Conservation (phyloP, 2,329 filamentous ascomycete species). For the Penicillium janthinellum region DNA sequence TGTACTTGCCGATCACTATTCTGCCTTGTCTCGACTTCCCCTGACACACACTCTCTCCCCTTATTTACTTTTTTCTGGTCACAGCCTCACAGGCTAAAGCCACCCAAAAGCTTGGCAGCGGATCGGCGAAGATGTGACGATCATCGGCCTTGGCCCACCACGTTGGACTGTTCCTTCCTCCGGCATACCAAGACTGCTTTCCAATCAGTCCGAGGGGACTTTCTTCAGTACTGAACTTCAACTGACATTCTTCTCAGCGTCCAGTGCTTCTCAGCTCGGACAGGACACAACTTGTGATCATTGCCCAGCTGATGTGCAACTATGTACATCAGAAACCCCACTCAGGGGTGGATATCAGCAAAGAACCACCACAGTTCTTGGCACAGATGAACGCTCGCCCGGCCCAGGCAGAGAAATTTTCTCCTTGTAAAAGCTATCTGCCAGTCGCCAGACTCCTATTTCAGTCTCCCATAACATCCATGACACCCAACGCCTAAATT, state of each 20-base stretch:
- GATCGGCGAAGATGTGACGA: slow-evolving; percentile 34
- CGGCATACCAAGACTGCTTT: background rate
- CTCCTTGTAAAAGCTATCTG: background rate
- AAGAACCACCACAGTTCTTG: slow-evolving; percentile 14
- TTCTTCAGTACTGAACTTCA: background rate
- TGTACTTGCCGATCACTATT: background rate
- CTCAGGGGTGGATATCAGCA: background rate
- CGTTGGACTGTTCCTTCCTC: slow-evolving; percentile 13
- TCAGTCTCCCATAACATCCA: background rate
- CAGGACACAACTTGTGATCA: background rate
- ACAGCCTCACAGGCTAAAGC: slow-evolving; percentile 21
- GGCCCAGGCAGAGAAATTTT: slow-evolving; percentile 26
- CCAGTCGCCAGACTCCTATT: background rate
- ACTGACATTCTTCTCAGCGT: too few relatives aligned
- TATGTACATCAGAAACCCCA: background rate
- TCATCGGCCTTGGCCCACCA: slow-evolving; percentile 32
- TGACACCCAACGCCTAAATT: background rate
- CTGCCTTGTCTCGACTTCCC: background rate
- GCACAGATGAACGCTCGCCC: slow-evolving; percentile 22
- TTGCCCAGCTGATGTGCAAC: background rate
- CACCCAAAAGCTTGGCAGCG: slow-evolving; percentile 37
- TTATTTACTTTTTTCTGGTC: slow-evolving; percentile 4
- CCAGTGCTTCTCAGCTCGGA: background rate
- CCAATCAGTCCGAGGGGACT: background rate
- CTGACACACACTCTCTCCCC: background rate